Evolutionary conservation across 129 eudicot genomes (phyloP).

Genomic region (Saposhnikovia divaricata): DNA sequence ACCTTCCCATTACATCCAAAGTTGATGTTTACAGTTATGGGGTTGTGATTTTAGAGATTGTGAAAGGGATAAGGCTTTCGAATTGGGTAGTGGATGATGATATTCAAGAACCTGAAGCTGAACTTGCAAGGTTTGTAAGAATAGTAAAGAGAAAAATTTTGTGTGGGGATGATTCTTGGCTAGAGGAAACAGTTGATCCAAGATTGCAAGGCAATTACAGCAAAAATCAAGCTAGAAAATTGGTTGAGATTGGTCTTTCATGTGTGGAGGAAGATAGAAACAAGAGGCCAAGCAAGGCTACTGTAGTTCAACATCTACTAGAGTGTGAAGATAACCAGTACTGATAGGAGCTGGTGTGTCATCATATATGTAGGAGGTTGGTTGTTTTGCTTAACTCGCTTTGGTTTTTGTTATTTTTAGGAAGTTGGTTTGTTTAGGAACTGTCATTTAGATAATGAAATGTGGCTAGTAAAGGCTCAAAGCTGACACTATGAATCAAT

Average conservation of each 20-base stretch:
- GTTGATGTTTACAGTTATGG: not conserved
- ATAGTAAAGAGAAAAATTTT: not conserved
- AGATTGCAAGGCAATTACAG: not conserved
- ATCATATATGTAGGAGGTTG: too few relatives aligned
- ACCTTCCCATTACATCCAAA: not conserved
- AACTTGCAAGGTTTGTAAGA: not conserved
- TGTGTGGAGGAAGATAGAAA: conserved; percentile 2
- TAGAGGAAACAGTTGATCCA: not conserved
- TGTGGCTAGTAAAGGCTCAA: too few relatives aligned
- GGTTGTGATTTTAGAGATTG: not conserved
- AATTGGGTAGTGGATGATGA: not conserved
- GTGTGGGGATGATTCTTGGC: not conserved
- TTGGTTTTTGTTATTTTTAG: too few relatives aligned
- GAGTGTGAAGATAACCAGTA: not conserved
- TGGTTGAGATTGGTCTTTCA: not conserved
- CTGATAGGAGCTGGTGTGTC: too few relatives aligned
- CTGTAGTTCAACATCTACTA: not conserved
- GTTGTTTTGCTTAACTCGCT: too few relatives aligned
- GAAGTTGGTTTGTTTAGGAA: too few relatives aligned
- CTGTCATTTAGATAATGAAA: too few relatives aligned
- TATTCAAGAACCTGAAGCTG: not conserved
- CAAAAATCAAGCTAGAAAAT: not conserved
- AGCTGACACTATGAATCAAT: too few relatives aligned
- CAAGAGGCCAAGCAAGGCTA: not conserved
- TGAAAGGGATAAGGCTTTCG: not conserved